Percentiles rank a stretch among this genome's conserved stretches.
These are phyloP conservation scores for Vitis cinerea DNA, from an alignment of 164 flowering plant genomes.

Conservation along the genomic window DNA sequence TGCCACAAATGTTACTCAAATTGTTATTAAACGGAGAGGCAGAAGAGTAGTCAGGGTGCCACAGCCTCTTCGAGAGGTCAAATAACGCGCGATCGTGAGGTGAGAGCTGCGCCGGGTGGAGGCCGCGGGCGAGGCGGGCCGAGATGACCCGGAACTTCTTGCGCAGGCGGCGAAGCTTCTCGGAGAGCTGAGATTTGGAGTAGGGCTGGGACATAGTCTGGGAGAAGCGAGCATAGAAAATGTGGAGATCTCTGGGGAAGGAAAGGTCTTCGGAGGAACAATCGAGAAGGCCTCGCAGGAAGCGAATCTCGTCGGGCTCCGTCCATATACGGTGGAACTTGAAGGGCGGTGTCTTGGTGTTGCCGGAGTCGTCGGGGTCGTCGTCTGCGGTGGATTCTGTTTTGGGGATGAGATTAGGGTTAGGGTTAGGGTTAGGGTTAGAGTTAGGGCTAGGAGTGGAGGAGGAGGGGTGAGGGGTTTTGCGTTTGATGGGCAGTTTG, in stretches of 20 bases:
- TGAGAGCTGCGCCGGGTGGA: conserved; percentile 33
- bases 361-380: conserved; percentile 5
- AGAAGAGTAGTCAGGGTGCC: conserved; percentile 44
- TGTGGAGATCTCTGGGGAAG: conserved; percentile 54
- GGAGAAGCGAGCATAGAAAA: conserved; percentile 54
- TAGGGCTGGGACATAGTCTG: conserved; percentile 52
- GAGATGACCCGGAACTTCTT: conserved; percentile 58
- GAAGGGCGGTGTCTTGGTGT: conserved; percentile 31
- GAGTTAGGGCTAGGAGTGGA: conserved; percentile 15
- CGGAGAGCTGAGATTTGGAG: conserved; percentile 65
- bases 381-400: conserved; percentile 3
- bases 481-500: conserved; percentile 69
- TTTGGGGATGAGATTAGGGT: conserved; percentile 12
- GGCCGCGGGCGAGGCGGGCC: conserved; percentile 45
- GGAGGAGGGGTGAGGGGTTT: conserved; percentile 26
- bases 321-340: conserved; percentile 74
- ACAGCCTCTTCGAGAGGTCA: conserved; percentile 48
- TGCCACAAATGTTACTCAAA: not conserved
- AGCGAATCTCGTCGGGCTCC: conserved; percentile 60
- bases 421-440: conserved; percentile 11
- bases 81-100: conserved; percentile 52
- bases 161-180: conserved; percentile 61
- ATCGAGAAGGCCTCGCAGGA: conserved; percentile 62
- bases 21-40: conserved; percentile 33
- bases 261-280: conserved; percentile 28